These are phyloP conservation scores for Arthroderma uncinatum DNA, from an alignment of 2,329 filamentous ascomycete genomes.

Conservation along the genomic window DNA sequence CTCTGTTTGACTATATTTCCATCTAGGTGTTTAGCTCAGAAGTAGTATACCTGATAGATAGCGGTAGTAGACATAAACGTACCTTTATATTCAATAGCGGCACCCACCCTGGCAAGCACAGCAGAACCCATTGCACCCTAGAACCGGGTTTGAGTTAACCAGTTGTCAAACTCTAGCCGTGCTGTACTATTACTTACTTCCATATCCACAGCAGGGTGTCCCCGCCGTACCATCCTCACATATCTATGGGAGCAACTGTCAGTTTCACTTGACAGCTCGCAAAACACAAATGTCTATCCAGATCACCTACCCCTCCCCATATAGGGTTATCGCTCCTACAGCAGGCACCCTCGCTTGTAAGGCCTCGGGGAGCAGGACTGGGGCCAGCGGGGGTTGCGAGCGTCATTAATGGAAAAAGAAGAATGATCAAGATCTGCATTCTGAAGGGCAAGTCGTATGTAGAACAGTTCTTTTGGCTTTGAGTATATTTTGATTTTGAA, in stretches of 20 bases:
- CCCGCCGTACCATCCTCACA: neutral
- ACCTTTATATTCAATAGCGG: neutral
- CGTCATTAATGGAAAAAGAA: neutral
- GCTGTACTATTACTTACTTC: neutral
- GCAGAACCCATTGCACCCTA: neutral
- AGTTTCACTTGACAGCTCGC: neutral
- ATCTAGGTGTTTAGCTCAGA: too few species aligned
- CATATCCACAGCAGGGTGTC: neutral
- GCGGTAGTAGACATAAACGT: too few species aligned
- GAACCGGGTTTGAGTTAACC: neutral
- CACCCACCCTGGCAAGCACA: neutral
- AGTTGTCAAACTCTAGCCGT: neutral
- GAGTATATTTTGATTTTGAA: too few species aligned
- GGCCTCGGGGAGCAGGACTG: neutral
- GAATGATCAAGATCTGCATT: neutral
- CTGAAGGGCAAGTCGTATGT: too few species aligned
- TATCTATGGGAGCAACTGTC: neutral
- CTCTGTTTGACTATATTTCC: too few species aligned
- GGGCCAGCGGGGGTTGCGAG: neutral
- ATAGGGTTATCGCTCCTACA: neutral
- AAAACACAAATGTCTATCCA: neutral
- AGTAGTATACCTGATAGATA: too few species aligned
- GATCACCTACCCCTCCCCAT: neutral
- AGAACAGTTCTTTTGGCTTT: too few species aligned
- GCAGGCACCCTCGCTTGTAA: neutral